These are phyloP conservation scores for Diddensiella santjacobensis DNA, from an alignment of 805 yeast species.

Conservation along the genomic window DNA sequence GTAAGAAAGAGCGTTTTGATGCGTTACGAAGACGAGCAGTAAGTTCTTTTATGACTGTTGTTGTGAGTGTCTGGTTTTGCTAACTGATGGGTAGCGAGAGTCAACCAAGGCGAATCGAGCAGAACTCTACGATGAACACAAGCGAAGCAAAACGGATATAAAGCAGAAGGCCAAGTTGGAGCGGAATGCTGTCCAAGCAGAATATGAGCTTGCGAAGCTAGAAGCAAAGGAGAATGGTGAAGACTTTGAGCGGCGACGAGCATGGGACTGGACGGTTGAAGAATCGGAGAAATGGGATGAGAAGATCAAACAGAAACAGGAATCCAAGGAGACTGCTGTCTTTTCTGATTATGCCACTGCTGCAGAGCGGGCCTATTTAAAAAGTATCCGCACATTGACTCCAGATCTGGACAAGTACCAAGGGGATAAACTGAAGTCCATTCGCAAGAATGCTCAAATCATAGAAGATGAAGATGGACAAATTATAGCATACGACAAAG, in stretches of 20 bases:
- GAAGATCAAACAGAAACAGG: slow-evolving; percentile 33
- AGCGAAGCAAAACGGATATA: slow-evolving; percentile 26
- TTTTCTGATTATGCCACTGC: slow-evolving; percentile 46
- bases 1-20: slow-evolving; percentile 28
- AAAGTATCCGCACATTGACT: slow-evolving; percentile 42
- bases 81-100: slow-evolving; percentile 20
- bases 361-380: slow-evolving; percentile 59
- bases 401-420: slow-evolving; percentile 43
- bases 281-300: slow-evolving; percentile 63
- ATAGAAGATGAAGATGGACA: slow-evolving; percentile 22
- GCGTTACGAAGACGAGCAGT: slow-evolving; percentile 30
- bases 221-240: slow-evolving; percentile 39
- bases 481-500: slow-evolving; percentile 18
- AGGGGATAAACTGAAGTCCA: slow-evolving; percentile 33
- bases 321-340: slow-evolving; percentile 35
- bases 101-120: slow-evolving; percentile 35
- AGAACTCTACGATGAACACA: slow-evolving; percentile 38
- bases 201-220: slow-evolving; percentile 37
- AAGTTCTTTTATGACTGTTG: too few relatives aligned
- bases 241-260: slow-evolving; percentile 42
- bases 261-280: slow-evolving; percentile 57
- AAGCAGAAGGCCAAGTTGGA: slow-evolving; percentile 30
- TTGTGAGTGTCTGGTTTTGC: too few relatives aligned
- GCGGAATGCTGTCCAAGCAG: slow-evolving; percentile 36
- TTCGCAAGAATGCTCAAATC: slow-evolving; percentile 24